Conservation (phyloP, 768 basidiomycete species). For the Agaricus bisporus region DNA sequence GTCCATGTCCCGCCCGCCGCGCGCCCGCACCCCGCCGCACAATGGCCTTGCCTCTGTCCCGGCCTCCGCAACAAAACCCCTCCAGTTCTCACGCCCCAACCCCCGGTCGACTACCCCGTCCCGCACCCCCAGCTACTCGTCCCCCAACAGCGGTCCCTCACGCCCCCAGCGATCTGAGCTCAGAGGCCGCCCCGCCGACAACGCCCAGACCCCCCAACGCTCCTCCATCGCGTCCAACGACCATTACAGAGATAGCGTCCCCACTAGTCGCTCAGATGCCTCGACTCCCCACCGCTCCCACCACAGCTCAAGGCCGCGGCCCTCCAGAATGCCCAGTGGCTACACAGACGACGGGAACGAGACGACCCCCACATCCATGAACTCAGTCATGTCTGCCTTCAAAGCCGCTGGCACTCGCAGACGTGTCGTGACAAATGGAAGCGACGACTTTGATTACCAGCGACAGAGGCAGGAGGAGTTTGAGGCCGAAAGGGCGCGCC, state of each 20-base stretch:
- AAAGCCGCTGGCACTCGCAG: slow-evolving; percentile 55
- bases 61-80: slow-evolving; percentile 43
- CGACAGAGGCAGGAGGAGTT: slow-evolving; percentile 53
- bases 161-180: slow-evolving; percentile 67
- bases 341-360: slow-evolving; percentile 27
- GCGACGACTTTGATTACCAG: slow-evolving; percentile 50
- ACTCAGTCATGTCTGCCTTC: slow-evolving; percentile 63
- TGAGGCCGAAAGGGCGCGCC: slow-evolving; percentile 58
- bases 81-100: slow-evolving; percentile 54
- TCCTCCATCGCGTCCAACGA: slow-evolving; percentile 39
- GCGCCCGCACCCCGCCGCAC: slow-evolving; percentile 46
- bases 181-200: slow-evolving; percentile 48
- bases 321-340: slow-evolving; percentile 25
- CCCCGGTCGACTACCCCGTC: slow-evolving; percentile 37
- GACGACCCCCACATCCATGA: slow-evolving; percentile 42
- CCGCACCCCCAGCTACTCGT: slow-evolving; percentile 32
- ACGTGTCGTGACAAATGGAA: slow-evolving; percentile 46
- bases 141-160: slow-evolving; percentile 42
- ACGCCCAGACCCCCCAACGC: slow-evolving; percentile 21
- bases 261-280: slow-evolving; percentile 41
- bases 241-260: slow-evolving; percentile 44
- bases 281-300: slow-evolving; percentile 18
- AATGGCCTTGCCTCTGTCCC: slow-evolving; percentile 34
- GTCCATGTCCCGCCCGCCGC: slow-evolving; percentile 53
- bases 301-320: slow-evolving; percentile 11